Base-by-base conservation (phyloP, 75 land plant species). In the Selaginella tamariscina region DNA sequence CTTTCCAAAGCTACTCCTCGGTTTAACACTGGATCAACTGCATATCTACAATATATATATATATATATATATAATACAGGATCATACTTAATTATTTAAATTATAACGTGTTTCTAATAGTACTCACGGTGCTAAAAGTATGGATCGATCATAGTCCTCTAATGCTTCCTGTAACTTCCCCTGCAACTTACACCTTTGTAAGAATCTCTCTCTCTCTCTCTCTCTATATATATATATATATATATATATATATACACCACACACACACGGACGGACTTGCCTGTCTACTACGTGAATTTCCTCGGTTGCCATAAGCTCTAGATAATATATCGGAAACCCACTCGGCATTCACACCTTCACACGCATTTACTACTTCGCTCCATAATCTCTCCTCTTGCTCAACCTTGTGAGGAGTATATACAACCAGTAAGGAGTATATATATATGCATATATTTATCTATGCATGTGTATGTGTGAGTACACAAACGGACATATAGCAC, bases 301-400 rank as follows among this genome's bases (percentile, higher is more conserved):
- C 79, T 15, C 79, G 55, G 23, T 77, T 77, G 13, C 79, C 79
- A 54, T 69, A 77, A 2, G 79, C 79, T 22, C 79, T 59, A 2
- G 79, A 68, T 20, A 77, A 68, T 32, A 77, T 77, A 69, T 77
- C 79, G 23, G 75, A 30, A 30, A 77, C 79, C 79, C 79, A 77
- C 23, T 77, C 79, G n/a, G 79, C 79, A 31, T 77, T 67, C 28
- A 77, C 39, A 23, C 29, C 33, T 31, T 56, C 71, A 65, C 67
- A 77, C 32, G 30, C 69, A 26, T 77, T 67, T 27, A 77, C 73
- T 55, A 77, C 75, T 55, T 73, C 70, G 13, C 75, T 77, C 79
- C 79, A 77, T 32, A 77, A 24, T 27, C 57, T 68, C 57, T 77
- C 79, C 32, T 77, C 79, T 65, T 77, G 75, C 28, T 74, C 79